Conservation (phyloP, 139 green algal genomes). For the Gonium pectorale region DNA sequence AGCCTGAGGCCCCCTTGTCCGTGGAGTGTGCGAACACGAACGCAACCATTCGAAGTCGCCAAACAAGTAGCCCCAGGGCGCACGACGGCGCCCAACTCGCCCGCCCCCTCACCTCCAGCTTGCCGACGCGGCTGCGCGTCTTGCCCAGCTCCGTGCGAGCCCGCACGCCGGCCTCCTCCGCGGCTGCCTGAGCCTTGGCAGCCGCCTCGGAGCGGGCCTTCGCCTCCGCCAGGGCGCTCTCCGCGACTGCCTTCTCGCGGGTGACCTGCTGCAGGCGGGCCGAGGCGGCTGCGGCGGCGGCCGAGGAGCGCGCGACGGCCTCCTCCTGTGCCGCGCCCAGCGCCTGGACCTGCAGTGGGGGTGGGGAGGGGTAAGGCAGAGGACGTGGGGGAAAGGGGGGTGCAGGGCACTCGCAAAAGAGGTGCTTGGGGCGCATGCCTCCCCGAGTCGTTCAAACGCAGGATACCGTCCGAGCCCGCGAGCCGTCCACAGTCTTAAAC, state of each 20-base stretch:
- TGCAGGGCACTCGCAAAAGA: not conserved
- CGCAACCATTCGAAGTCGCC: too few species aligned
- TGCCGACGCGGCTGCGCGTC: not conserved
- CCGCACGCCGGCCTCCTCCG: constrained; percentile 29
- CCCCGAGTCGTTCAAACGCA: not conserved
- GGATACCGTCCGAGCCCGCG: not conserved
- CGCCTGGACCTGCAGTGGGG: constrained; percentile 4
- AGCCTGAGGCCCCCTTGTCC: too few species aligned
- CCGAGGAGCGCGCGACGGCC: not conserved
- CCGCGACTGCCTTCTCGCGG: constrained; percentile 37
- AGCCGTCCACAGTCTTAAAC: too few species aligned
- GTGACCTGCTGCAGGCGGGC: not conserved
- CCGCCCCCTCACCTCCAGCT: constrained; percentile 18
- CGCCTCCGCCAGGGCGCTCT: not conserved
- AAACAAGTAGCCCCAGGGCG: too few species aligned
- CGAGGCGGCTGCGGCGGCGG: constrained; percentile 1
- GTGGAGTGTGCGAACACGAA: too few species aligned
- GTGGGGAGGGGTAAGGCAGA: not conserved
- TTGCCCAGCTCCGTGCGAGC: constrained; percentile 31
- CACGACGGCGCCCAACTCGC: too few species aligned
- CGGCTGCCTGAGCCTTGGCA: constrained; percentile 6
- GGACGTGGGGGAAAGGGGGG: not conserved
- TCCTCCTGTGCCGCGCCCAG: not conserved
- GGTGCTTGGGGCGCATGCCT: not conserved
- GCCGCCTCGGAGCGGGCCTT: not conserved